Base-by-base conservation (phyloP, 345 rosid species). In the Boechera stricta region DNA sequence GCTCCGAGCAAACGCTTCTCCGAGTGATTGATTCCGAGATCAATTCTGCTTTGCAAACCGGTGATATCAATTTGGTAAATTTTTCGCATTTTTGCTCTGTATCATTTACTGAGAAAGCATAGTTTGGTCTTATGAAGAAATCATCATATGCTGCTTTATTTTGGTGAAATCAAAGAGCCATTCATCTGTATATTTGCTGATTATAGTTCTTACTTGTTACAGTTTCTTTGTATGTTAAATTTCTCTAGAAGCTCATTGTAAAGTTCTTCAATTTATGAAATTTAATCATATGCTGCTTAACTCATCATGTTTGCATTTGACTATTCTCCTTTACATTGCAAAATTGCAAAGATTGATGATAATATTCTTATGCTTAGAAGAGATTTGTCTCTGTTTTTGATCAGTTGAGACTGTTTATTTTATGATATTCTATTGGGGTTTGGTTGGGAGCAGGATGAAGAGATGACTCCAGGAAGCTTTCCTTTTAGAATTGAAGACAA, bases 401-500 rank as follows among this genome's bases (percentile, higher is more conserved):
- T 55, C 5, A 16, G 57, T 56, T 74, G 8, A 45, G 45, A 31
- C 13, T 6, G 9, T 48, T 51, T 41, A 6, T 5, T 42, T 26
- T 1, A 18, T 48, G n/a, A 28, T 29, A 41, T 51, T 72, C 8
- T 44, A 10, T 72, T 72, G 68, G 45, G 47, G 55, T 45, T 71
- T 26, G 9, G 18, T 66, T 58, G 57, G 44, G 18, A 39, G 45
- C 60, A 92, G 98, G 83, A 80, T 41, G 90, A 85, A 76, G 89
- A 79, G 79, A 35, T 70, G 45, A 54, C 63, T 41, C 92, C 98
- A 3, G 73, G 73, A 48, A 86, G 86, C 51, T 92, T 90, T 63
- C 96, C 98, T 38, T 91, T 95, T 67, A 75, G 82, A 74, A 83
- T 95, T 39, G 94, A 88, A 76, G 98, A 95, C 65, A 77, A 74